Conservation (phyloP, 108 stramenopile genomes). For the Fragilariopsis cylindrus region DNA sequence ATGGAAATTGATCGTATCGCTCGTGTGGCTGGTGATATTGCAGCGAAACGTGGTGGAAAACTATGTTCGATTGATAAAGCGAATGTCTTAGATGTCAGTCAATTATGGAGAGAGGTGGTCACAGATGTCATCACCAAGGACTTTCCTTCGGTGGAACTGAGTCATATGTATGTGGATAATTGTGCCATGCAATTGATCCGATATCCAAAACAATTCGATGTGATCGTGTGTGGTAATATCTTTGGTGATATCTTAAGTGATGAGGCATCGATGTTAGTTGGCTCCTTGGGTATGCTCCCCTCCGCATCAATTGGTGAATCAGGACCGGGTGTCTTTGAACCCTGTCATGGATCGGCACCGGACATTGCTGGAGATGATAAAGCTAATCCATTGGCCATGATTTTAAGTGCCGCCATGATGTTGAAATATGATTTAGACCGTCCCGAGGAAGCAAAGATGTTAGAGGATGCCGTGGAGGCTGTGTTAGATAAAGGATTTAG, state of each 20-base stretch:
- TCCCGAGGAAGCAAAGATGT: conserved; percentile 80
- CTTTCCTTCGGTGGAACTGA: conserved; percentile 90
- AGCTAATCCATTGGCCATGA: conserved; percentile 98
- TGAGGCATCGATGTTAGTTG: conserved; percentile 97
- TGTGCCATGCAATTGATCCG: conserved; percentile 99
- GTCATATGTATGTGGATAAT: conserved; percentile 99
- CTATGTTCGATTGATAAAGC: conserved; percentile 98
- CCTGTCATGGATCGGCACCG: conserved; percentile 97
- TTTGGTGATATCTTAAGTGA: conserved; percentile 99
- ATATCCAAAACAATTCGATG: conserved; percentile 98
- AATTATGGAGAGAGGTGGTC: conserved; percentile 96
- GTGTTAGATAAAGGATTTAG: conserved; percentile 88
- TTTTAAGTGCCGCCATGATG: conserved; percentile 98
- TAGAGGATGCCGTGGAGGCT: conserved; percentile 90
- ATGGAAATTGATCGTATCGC: conserved; percentile 93
- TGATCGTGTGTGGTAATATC: conserved; percentile 97
- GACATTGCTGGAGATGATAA: conserved; percentile 97
- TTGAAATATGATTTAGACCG: conserved; percentile 93
- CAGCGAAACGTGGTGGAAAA: conserved; percentile 89
- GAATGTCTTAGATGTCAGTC: conserved; percentile 98
- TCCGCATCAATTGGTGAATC: conserved; percentile 95
- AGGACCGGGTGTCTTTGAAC: conserved; percentile 99
- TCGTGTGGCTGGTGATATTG: conserved; percentile 92
- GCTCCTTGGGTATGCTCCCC: conserved; percentile 97
- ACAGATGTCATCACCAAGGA: conserved; percentile 87